These are phyloP conservation scores for Fraxinus latifolia DNA, from an alignment of 305 asterid species.

Conservation along the genomic window DNA sequence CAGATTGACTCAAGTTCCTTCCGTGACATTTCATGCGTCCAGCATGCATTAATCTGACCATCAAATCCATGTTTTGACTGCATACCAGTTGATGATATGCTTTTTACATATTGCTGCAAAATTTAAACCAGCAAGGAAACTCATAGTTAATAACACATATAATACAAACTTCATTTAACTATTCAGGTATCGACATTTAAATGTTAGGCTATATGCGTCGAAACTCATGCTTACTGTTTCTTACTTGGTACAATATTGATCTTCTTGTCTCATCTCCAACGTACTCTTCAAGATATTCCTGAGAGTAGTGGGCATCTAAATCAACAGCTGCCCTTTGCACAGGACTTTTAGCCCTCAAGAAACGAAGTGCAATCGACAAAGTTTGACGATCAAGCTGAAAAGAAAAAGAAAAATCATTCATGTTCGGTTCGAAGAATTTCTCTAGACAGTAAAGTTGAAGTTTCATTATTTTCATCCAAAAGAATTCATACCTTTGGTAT, in stretches of 20 bases:
- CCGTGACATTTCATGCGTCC: slow-evolving; percentile 72
- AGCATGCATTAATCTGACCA: slow-evolving; percentile 92
- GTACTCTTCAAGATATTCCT: slow-evolving; percentile 87
- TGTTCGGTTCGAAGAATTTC: background rate
- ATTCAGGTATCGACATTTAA: background rate
- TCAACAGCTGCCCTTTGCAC: slow-evolving; percentile 99
- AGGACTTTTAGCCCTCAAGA: slow-evolving; percentile 86
- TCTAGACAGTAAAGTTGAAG: background rate
- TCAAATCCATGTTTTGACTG: slow-evolving; percentile 83
- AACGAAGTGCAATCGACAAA: slow-evolving; percentile 80
- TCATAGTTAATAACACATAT: background rate
- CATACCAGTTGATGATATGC: slow-evolving; percentile 85
- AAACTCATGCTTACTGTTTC: slow-evolving; percentile 26
- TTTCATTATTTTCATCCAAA: background rate
- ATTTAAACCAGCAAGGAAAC: slow-evolving; percentile 6
- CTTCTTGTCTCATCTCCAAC: slow-evolving; percentile 76
- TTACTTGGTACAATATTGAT: slow-evolving; percentile 75
- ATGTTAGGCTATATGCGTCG: slow-evolving; percentile 1
- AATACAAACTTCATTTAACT: background rate
- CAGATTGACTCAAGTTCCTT: slow-evolving; percentile 67
- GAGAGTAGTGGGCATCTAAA: slow-evolving; percentile 90
- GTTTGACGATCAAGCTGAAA: slow-evolving; percentile 75
- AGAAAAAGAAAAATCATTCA: slow-evolving; percentile 28
- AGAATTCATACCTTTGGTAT: slow-evolving; percentile 67
- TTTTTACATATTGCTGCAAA: slow-evolving; percentile 83